These are phyloP conservation scores for Pleurotus sapidus DNA, from an alignment of 768 basidiomycete genomes.

Conservation along the genomic window DNA sequence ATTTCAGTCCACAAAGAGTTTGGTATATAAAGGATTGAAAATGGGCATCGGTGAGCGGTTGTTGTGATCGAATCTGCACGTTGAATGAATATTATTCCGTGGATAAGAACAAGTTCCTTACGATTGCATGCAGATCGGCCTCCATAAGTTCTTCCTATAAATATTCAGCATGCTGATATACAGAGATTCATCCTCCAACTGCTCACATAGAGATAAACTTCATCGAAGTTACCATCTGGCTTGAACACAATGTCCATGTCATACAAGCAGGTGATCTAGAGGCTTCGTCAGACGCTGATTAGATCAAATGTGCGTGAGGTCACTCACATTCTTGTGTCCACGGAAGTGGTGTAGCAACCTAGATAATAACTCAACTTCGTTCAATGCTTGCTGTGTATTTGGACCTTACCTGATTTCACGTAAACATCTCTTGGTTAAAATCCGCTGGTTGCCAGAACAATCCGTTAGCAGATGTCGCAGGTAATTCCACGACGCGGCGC, in stretches of 20 bases:
- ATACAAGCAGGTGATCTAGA: slow-evolving; percentile 91
- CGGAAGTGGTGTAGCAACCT: slow-evolving; percentile 96
- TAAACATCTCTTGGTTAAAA: slow-evolving; percentile 94
- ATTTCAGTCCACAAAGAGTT: slow-evolving; percentile 96
- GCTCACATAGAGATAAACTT: slow-evolving; percentile 89
- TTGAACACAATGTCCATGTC: slow-evolving; percentile 99
- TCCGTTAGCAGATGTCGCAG: neutral
- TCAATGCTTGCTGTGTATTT: slow-evolving; percentile 6
- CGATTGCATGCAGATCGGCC: slow-evolving; percentile 98
- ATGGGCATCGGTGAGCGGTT: slow-evolving; percentile 86
- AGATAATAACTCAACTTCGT: neutral
- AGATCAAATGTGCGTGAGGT: neutral
- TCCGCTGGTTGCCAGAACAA: slow-evolving; percentile 56
- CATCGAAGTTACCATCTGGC: slow-evolving; percentile 88
- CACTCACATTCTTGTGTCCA: slow-evolving; percentile 93
- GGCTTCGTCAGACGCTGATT: slow-evolving; percentile 17
- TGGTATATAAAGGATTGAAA: slow-evolving; percentile 98
- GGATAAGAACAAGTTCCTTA: slow-evolving; percentile 29
- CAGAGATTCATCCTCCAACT: neutral
- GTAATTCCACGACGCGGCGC: slow-evolving; percentile 12
- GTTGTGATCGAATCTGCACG: slow-evolving; percentile 75
- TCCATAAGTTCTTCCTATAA: slow-evolving; percentile 98
- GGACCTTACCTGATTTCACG: slow-evolving; percentile 82
- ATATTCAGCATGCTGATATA: neutral
- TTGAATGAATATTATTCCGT: slow-evolving; percentile 4